Evolutionary conservation across 352 stramenopile species (phyloP).

Genomic region (Thraustochytrium aureum): DNA sequence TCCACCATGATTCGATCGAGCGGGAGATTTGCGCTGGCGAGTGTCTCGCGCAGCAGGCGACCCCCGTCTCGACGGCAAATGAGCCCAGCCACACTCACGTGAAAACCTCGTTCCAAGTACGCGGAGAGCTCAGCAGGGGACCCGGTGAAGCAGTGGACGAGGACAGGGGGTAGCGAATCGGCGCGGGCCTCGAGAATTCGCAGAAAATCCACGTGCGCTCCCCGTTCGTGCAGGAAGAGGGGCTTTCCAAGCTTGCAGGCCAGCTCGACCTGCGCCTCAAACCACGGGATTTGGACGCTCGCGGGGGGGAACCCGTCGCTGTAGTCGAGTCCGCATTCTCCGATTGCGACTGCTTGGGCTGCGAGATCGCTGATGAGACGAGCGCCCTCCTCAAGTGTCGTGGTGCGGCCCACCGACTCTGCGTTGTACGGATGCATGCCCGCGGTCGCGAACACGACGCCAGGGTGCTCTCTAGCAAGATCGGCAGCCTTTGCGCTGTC

Average conservation of each 20-base stretch:
- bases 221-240: slow-evolving; percentile 69
- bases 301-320: slow-evolving; percentile 59
- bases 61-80: slow-evolving; percentile 15
- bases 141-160: slow-evolving; percentile 55
- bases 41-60: not conserved
- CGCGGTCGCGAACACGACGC: slow-evolving; percentile 65
- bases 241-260: slow-evolving; percentile 69
- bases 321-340: slow-evolving; percentile 76
- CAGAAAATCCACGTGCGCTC: slow-evolving; percentile 43
- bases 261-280: slow-evolving; percentile 66
- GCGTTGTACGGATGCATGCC: slow-evolving; percentile 75
- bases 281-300: slow-evolving; percentile 67
- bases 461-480: not conserved
- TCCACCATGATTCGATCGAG: slow-evolving; percentile 51
- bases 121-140: not conserved
- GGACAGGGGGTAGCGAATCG: not conserved
- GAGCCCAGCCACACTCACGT: slow-evolving; percentile 34
- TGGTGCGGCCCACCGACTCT: not conserved
- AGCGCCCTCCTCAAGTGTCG: slow-evolving; percentile 43
- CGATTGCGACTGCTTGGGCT: slow-evolving; percentile 59
- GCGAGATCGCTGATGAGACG: not conserved
- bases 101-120: slow-evolving; percentile 40
- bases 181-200: not conserved
- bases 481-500: not conserved
- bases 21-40: not conserved